Base-by-base conservation (phyloP, 2,329 filamentous ascomycete genomes). In the Colletotrichum sp. region DNA sequence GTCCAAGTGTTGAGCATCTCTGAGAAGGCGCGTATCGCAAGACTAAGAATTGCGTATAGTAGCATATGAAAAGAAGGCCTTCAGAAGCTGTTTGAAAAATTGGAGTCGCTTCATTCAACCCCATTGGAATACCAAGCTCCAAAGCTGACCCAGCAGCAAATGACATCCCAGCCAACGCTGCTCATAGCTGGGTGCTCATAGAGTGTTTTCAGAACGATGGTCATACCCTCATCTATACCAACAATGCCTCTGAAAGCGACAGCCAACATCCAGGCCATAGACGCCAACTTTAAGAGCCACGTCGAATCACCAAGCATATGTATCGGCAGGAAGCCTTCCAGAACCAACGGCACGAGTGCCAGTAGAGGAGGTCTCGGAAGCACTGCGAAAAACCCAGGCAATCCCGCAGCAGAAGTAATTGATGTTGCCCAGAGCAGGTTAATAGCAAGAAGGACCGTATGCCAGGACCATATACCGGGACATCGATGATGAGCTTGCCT, bases 91-190 rank as follows among this genome's bases (percentile, higher is more conserved):
- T 30, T 30, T 30, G 9, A 30, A 3, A 30, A 30, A 10, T 32
- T 32, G 13, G 5, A 36, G 34, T 26, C 26, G 24, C 18, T 16
- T 57, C 4, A 59, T 15, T 28, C 55, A 4, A 6, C 18, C 28
- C 75, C 71, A 6, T 77, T 36, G 24, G 76, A 2, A 16, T 69
- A 66, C 80, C 80, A 81, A 10, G 75, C 64, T 4, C 30, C 66
- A 30, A 77, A 79, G 21, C 78, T 81, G 3, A 77, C 28, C 80
- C 79, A 82, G 57, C 80, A 82, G 63, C 78, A 80, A 7, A 82
- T 79, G 16, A 81, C 80, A 69, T 81, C 81, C 78, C 79, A 82
- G 0, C 80, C 78, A 21, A 81, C 80, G 26, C 80, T 80, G 59
- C 79, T 81, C 8, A 82, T 78, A 6, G 79, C 80, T 1, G 81